A percentile compares a stretch with the other conserved stretches of the same genome.
Conservation (phyloP, 306 rosid species). For the Clitoria ternatea region DNA sequence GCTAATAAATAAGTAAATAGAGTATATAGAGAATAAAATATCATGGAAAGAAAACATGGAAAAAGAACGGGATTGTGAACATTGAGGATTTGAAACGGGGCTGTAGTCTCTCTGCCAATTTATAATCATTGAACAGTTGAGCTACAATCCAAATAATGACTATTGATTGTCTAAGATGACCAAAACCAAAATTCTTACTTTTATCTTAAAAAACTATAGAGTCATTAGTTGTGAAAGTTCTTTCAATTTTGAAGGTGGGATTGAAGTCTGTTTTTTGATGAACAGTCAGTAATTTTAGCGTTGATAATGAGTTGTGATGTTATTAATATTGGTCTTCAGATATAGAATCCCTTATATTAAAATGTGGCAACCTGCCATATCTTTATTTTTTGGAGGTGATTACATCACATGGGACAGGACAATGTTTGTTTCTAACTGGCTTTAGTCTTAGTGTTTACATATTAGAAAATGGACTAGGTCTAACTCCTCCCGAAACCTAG, state of each 20-base stretch:
- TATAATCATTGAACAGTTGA: constrained; percentile 13
- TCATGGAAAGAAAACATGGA: not conserved
- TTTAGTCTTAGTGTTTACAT: not conserved
- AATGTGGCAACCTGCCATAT: not conserved
- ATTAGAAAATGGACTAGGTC: too few relatives aligned
- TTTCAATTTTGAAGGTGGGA: constrained; percentile 8
- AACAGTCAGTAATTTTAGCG: not conserved
- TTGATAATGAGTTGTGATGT: not conserved
- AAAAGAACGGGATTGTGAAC: not conserved
- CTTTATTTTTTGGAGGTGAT: not conserved
- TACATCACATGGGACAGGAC: not conserved
- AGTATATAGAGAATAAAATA: constrained; percentile 7
- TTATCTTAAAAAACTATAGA: not conserved
- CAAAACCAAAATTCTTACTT: not conserved
- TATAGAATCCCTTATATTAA: not conserved
- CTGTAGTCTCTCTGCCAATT: not conserved
- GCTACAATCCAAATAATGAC: constrained; percentile 12
- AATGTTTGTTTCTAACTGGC: not conserved
- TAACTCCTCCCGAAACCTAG: too few relatives aligned
- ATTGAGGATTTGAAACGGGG: not conserved
- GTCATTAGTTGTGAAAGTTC: not conserved
- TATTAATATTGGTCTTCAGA: not conserved
- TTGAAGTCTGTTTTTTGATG: constrained; percentile 21
- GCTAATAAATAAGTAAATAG: not conserved
- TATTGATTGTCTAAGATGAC: constrained; percentile 2